These are phyloP conservation scores for Diaporthe ilicicola DNA, from an alignment of 2,329 filamentous ascomycete genomes.

Conservation along the genomic window DNA sequence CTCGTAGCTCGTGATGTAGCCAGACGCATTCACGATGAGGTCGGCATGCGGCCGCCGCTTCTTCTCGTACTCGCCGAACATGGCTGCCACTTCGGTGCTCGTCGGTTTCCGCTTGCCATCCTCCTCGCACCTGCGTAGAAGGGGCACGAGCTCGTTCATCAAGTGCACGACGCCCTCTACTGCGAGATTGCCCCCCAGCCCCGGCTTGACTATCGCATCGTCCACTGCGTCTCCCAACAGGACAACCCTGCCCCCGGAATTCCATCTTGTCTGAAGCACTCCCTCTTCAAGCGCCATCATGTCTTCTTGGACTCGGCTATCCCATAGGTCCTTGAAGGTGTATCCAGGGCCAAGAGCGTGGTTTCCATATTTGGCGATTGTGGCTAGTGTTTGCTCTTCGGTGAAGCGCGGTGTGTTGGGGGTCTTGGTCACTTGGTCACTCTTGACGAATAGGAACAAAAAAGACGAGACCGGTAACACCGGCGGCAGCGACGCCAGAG, in stretches of 20 bases:
- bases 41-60: constrained; percentile 36
- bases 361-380: constrained; percentile 31
- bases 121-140: constrained; percentile 26
- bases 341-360: constrained; percentile 34
- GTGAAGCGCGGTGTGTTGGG: constrained; percentile 32
- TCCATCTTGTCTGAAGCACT: constrained; percentile 32
- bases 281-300: constrained; percentile 36
- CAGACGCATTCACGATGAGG: constrained; percentile 33
- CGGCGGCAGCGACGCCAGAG: constrained; percentile 23
- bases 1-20: constrained; percentile 38
- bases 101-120: constrained; percentile 9
- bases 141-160: constrained; percentile 34
- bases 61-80: constrained; percentile 35
- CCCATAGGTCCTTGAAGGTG: constrained; percentile 37
- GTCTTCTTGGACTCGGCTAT: constrained; percentile 21
- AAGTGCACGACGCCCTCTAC: constrained; percentile 34
- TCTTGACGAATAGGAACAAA: constrained; percentile 33
- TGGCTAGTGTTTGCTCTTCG: constrained; percentile 29
- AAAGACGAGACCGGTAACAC: constrained; percentile 23
- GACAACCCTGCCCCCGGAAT: constrained; percentile 33
- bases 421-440: constrained; percentile 10
- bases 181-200: constrained; percentile 34
- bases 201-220: constrained; percentile 35
- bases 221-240: constrained; percentile 34
- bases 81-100: constrained; percentile 30